Percentiles rank a stretch among this genome's conserved stretches.
Conservation (phyloP, 2,329 filamentous ascomycete species). For the Nemania diffusa region DNA sequence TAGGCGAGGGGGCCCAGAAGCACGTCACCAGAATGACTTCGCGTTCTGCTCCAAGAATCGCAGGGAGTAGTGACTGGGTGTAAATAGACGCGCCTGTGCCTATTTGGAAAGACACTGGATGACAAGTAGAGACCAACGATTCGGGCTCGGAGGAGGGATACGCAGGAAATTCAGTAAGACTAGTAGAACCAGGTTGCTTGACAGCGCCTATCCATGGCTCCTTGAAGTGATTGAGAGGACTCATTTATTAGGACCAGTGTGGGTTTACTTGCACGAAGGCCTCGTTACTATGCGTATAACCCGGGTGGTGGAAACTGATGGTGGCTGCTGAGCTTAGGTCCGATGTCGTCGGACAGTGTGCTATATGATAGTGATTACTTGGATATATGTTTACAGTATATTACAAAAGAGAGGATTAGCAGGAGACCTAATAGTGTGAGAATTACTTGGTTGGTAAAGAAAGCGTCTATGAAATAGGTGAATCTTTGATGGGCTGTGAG, state of each 20-base stretch:
- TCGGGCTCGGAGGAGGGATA: conserved; percentile 58
- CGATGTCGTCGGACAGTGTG: neutral
- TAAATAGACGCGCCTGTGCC: conserved; percentile 70
- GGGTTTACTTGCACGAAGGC: neutral
- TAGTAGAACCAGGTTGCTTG: conserved; percentile 15
- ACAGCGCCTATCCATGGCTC: conserved; percentile 42
- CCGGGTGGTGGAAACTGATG: neutral
- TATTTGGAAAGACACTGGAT: conserved; percentile 60
- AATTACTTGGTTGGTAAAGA: too few relatives aligned
- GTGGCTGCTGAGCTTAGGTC: neutral
- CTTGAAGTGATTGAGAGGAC: conserved; percentile 36
- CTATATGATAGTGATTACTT: neutral
- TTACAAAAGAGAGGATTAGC: neutral
- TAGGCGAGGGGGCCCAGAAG: conserved; percentile 79
- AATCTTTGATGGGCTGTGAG: too few relatives aligned
- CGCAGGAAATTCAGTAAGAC: conserved; percentile 57
- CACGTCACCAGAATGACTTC: conserved; percentile 83
- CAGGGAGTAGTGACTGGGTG: conserved; percentile 66
- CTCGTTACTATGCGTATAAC: neutral
- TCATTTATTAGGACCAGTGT: conserved; percentile 30
- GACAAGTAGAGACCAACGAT: conserved; percentile 61
- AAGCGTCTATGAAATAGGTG: too few relatives aligned
- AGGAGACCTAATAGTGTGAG: too few relatives aligned
- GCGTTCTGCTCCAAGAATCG: conserved; percentile 66
- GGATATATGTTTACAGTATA: neutral